Evolutionary conservation across 768 basidiomycete species (phyloP), one percentile per base, ranked within the genome.

Genomic region (Tubosaeta sp.): DNA sequence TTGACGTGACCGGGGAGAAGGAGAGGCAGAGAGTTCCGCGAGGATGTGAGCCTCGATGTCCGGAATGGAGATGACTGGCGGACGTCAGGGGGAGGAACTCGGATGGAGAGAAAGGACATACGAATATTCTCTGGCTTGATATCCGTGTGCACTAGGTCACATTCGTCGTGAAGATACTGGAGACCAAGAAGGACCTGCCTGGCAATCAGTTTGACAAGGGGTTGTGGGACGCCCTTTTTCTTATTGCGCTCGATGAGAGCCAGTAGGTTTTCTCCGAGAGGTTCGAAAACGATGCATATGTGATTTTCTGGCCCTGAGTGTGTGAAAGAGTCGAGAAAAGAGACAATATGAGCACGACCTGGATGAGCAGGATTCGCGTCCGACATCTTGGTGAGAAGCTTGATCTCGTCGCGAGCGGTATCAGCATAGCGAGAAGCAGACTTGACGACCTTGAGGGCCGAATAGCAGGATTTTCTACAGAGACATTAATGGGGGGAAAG

Each of bases 71-170:
- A 90, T 87, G 69, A 90, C 87, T 90, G 70, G 50, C 31, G 44
- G 40, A 46, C 0, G 34, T 56, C 13, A 52, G 54, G 34, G 52
- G 55, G 40, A 16, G 45, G 60, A 60, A 41, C n/a, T 35, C 18
- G 52, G 40, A 48, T 34, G 44, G 54, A 61, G 58, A 66, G 52
- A 69, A 49, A 58, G 59, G 53, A 76, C 91, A 76, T 64, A 94
- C 93, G 73, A 53, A 96, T 92, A 65, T 96, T 96, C 76, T 96
- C 94, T 49, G 93, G 94, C 70, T 96, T 94, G 52, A 94, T 86
- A 59, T 90, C 88, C 19, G 94, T 96, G 64, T 96, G 94, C 24
- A 94, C 90, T 35, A 95, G 79, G 63, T 90, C 83, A 68, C 92
- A 94, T 68, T 92, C 90, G 22, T 92, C 87, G 60, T 96, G 94